Evolutionary conservation across 257 asterid genomes (phyloP), one percentile per base, ranked within the genome.

Genomic region (Przewalskia tangutica): DNA sequence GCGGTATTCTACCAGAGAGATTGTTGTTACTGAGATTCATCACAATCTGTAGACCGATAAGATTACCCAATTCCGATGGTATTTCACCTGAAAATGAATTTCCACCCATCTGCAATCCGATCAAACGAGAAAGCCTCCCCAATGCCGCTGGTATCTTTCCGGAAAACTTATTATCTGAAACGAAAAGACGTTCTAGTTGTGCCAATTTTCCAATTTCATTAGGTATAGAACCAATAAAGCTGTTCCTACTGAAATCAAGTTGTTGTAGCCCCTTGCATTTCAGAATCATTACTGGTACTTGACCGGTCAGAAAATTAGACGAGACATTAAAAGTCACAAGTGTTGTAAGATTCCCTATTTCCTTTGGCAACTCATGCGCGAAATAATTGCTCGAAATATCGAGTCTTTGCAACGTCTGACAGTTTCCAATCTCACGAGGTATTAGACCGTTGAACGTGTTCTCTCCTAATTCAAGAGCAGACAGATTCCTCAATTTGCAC

Each of bases 71-170:
- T 89, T 92, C 94, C 18, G 81, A 82, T 4, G 98, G 98, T 80
- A 95, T 93, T 64, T 83, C 88, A 46, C 98, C 97, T 0, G 95
- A 90, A 65, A 92, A 83, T 8, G 67, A 81, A 68, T 95, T 95
- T n/a, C 92, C 93, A 54, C 98, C 98, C 94, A 95, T 92, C 79
- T 92, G 98, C 80, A 95, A 90, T 68, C 91, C 98, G 6, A 90
- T 92, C 89, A 95, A 82, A 83, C 87, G 98, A 17, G 95, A 87
- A 14, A 92, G 89, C 12, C 88, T 89, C 18, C 98, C 97, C 77
- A 93, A 63, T 76, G 89, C 97, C 23, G 81, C 88, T 2, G 98
- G 98, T 54, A 95, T 90, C 42, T 71, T 77, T 54, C 98, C 97
- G 1, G 93, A 88, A 38, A 95, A 85, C 88, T 77, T 81, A 68